Base-by-base conservation (phyloP, 2,329 filamentous ascomycete species). In the Talaromyces albobiverticillius region DNA sequence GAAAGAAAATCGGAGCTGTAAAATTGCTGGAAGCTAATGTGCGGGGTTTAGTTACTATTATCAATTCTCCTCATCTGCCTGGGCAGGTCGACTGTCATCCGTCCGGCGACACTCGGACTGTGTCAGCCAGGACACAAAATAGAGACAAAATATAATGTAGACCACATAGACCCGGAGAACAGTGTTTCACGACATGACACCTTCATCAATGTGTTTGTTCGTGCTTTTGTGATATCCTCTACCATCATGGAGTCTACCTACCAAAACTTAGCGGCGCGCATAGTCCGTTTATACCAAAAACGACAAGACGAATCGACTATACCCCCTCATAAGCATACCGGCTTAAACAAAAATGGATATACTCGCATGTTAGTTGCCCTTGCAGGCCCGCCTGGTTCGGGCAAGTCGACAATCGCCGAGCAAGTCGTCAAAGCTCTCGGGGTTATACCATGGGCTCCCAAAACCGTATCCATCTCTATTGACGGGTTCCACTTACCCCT, bases 401-500 rank as follows among this genome's bases (percentile, higher is more conserved):
- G 58, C 10, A 60, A 60, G 36, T 41, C 57, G 16, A 60, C 58
- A 10, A 57, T 57, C 14, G 58, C 58, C 18, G 43, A 42, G 14
- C 25, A 57, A 36, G 36, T 60, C 16, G 57, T 45, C 22, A n/a
- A 26, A 45, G 13, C 41, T 11, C 41, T 45, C 2, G 41, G 11
- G 10, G 22, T 20, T 45, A 26, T 45, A 45, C 41, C 41, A 4
- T 26, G 8, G 18, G 41, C 41, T 26, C 41, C 41, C 13, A 45
- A 45, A 45, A 25, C 41, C 10, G 41, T 45, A 13, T 26, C 41
- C 22, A 46, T 62, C 5, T 54, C 59, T 13, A 58, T 64, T 56
- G 63, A 65, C 34, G 63, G 63, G 16, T 65, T 63, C 46, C 63
- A 64, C 52, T 55, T 48, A 42, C 55, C 59, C 3, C 59, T 56